Base-by-base conservation (phyloP, 2,329 filamentous ascomycete genomes). In the Neofusicoccum parvum region DNA sequence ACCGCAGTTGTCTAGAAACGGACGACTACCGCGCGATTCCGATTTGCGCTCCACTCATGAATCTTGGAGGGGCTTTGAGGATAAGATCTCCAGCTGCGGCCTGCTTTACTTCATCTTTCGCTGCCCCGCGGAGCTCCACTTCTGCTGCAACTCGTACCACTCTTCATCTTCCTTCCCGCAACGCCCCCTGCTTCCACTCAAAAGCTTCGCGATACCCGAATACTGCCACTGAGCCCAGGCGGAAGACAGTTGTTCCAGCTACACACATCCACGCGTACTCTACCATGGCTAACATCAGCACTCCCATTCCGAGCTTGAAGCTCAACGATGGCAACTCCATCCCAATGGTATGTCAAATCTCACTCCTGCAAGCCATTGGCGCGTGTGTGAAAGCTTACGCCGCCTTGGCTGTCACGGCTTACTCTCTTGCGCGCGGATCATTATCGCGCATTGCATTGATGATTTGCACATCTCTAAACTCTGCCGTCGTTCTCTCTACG, bases 321-420 rank as follows among this genome's bases (percentile, higher is more conserved):
- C 82, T 94, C 65, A 92, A 91, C 70, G 89, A 94, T 80, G 90
- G 90, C 67, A 86, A 87, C 67, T 84, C 87, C 66, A 91, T 94
- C 62, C 91, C 91, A 11, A 84, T 90, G 82, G 87, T 89, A 65
- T 41, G 63, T 23, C 23, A 12, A 11, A 32, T 20, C 10, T 23
- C 17, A 6, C 43, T 5, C 23, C 27, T 20, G n/a, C 27, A 37
- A 36, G 6, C 32, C 32, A 48, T 32, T 48, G 27, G 41, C 48
- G 36, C 17, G 27, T 5, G 3, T n/a, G 7, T 5, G 20, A 39
- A 36, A 23, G 32, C 56, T 60, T 60, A 37, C 17, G 32, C 23
- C 34, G 32, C 41, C 41, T n/a, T 37, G 43, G 41, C 56, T 37
- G 12, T 41, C 46, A 15, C 41, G 2, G 54, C 27, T 48, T 36